A percentile compares a stretch with the other conserved stretches of the same genome.
Conservation (phyloP, 2,329 filamentous ascomycete genomes). For the Phyllosticta citriasiana region DNA sequence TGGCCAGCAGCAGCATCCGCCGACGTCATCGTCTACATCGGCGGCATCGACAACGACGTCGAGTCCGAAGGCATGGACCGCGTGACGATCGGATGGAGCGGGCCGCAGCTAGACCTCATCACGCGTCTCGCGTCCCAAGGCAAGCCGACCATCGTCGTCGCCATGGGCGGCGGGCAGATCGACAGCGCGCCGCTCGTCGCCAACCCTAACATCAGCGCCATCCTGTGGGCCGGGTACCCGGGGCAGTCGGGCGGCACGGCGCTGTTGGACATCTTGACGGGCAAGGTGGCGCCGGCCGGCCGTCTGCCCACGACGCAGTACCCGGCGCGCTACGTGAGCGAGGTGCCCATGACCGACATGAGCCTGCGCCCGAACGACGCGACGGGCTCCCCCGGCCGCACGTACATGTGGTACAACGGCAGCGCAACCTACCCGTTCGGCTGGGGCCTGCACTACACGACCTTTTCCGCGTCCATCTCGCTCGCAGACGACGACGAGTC, state of each 20-base stretch:
- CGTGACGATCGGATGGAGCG: slow-evolving; percentile 41
- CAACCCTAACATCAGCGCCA: slow-evolving; percentile 39
- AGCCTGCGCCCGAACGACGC: slow-evolving; percentile 36
- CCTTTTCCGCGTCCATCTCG: slow-evolving; percentile 30
- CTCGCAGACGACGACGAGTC: background rate
- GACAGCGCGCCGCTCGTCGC: slow-evolving; percentile 42
- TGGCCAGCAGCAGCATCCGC: slow-evolving; percentile 30
- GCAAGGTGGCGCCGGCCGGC: slow-evolving; percentile 41
- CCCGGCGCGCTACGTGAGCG: slow-evolving; percentile 40
- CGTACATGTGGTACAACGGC: slow-evolving; percentile 49
- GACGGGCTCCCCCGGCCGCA: slow-evolving; percentile 40
- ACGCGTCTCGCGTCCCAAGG: slow-evolving; percentile 34
- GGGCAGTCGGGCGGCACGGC: slow-evolving; percentile 50
- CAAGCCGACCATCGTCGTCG: slow-evolving; percentile 44
- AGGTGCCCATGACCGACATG: slow-evolving; percentile 48
- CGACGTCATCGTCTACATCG: slow-evolving; percentile 45
- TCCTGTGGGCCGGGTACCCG: slow-evolving; percentile 51
- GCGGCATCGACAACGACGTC: slow-evolving; percentile 44
- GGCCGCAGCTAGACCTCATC: slow-evolving; percentile 43
- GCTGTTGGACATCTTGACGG: slow-evolving; percentile 44
- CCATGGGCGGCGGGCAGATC: slow-evolving; percentile 41
- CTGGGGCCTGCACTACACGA: slow-evolving; percentile 49
- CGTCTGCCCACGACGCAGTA: slow-evolving; percentile 48
- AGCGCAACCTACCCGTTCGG: slow-evolving; percentile 45
- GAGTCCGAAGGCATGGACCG: slow-evolving; percentile 46